Evolutionary conservation across 148 eudicot genomes (phyloP).

Genomic region (Arbutus unedo): DNA sequence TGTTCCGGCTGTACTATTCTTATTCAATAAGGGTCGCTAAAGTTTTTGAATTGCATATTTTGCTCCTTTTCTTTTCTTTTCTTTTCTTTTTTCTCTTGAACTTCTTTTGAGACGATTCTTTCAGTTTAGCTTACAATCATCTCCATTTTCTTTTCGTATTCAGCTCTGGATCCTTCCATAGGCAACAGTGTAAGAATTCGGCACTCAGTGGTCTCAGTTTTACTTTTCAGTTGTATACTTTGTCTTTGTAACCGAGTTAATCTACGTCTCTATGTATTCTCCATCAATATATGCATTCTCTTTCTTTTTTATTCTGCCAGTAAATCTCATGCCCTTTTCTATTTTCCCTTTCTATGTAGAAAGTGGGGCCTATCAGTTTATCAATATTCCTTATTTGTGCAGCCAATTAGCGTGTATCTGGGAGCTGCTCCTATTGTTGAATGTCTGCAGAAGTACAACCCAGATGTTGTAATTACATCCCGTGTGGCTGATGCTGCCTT

Average conservation of each 20-base stretch:
- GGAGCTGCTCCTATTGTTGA: conserved; percentile 94
- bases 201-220: conserved; percentile 15
- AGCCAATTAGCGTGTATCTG: conserved; percentile 75
- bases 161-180: conserved; percentile 34
- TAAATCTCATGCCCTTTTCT: conserved; percentile 3
- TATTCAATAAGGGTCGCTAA: neutral
- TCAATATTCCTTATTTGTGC: conserved; percentile 25
- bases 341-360: neutral
- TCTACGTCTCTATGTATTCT: conserved; percentile 8
- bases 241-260: conserved; percentile 13
- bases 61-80: neutral
- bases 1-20: neutral
- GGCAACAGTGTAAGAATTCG: conserved; percentile 32
- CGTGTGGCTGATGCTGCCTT: conserved; percentile 97
- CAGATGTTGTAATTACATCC: conserved; percentile 85
- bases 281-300: conserved; percentile 21
- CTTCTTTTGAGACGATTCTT: neutral
- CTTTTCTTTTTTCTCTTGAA: neutral
- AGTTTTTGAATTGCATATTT: neutral
- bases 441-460: conserved; percentile 71
- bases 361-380: conserved; percentile 2
- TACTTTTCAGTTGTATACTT: conserved; percentile 12
- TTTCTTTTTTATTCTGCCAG: conserved; percentile 8
- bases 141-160: conserved; percentile 10
- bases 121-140: conserved; percentile 10